Base-by-base conservation (phyloP, 176 grass and related monocot genomes). In the Urochloa ruziziensis region DNA sequence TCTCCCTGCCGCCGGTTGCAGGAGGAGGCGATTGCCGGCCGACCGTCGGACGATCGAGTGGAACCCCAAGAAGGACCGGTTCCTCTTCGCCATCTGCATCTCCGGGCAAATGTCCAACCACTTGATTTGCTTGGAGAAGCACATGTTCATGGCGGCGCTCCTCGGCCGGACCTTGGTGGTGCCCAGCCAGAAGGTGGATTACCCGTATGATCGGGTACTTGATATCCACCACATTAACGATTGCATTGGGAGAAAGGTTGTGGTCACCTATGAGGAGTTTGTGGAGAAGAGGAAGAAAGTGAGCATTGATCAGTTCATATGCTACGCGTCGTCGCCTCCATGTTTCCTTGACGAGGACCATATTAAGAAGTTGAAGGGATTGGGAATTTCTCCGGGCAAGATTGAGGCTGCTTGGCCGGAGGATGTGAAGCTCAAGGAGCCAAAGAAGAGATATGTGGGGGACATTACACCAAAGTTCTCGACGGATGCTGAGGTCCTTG, bases 91-190 rank as follows among this genome's bases (percentile, higher is more conserved):
- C 33, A 86, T 99, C 78, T 99, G 96, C 46, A 19, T 94, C 29
- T 94, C 93, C 1, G 96, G 96, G 33, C 96, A 99, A 64, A 99
- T 99, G 93, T 99, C 96, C 28, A 99, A 99, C 87, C 96, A 99
- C 51, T 68, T 99, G 85, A 96, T 99, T 64, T 99, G 96, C 84
- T 80, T 99, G 80, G 96, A 99, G 87, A 99, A 99, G 82, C 93
- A 99, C 87, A 99, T 99, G 93, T 96, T 99, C 83, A 89, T 99
- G 24, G 91, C 96, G 0, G 96, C 96, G 2, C 83, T 99, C 16
- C 96, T 99, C 4, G 85, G 90, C 42, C 91, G 96, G 46, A 79
- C 78, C 43, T 67, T 99, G 81, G 80, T 99, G 47, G 59, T 99
- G 37, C 96, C 96, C 21, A 99, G 85, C 80, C 53, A 94, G 72